phyloP scores from a whole-genome alignment of 306 rosid species.

The Begonia peltatifolia region DNA sequence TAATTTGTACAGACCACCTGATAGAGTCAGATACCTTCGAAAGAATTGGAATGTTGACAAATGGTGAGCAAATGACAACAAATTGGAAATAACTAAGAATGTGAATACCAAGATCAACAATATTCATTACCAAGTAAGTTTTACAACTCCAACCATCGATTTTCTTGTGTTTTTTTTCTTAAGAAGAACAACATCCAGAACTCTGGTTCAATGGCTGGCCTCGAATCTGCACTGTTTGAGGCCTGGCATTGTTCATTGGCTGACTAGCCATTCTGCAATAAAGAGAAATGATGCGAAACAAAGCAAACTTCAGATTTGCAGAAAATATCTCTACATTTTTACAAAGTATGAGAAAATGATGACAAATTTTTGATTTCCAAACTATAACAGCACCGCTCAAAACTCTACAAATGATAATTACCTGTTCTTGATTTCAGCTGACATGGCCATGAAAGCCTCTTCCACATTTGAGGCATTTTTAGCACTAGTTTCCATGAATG shows the following conservation, averaged over 20 bases:
- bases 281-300: conserved; percentile 3
- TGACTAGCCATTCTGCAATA: conserved; percentile 94
- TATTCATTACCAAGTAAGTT: conserved; percentile 41
- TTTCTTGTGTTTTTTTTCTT: conserved; percentile 12
- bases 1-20: conserved; percentile 75
- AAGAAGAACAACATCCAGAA: conserved; percentile 93
- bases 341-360: background rate
- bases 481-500: conserved; percentile 81
- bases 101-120: conserved; percentile 20
- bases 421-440: conserved; percentile 69
- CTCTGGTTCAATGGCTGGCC: conserved; percentile 99
- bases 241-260: conserved; percentile 82
- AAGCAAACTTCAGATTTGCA: background rate
- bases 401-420: conserved; percentile 1
- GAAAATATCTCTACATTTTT: background rate
- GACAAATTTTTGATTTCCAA: background rate
- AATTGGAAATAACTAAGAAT: conserved; percentile 13
- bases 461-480: conserved; percentile 57
- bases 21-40: conserved; percentile 52
- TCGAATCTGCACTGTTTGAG: conserved; percentile 91
- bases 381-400: too few species aligned
- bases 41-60: conserved; percentile 73
- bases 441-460: conserved; percentile 85
- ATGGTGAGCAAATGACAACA: conserved; percentile 31
- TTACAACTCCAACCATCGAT: conserved; percentile 14